Conservation (phyloP, 768 basidiomycete genomes). For the Mycena maculata region DNA sequence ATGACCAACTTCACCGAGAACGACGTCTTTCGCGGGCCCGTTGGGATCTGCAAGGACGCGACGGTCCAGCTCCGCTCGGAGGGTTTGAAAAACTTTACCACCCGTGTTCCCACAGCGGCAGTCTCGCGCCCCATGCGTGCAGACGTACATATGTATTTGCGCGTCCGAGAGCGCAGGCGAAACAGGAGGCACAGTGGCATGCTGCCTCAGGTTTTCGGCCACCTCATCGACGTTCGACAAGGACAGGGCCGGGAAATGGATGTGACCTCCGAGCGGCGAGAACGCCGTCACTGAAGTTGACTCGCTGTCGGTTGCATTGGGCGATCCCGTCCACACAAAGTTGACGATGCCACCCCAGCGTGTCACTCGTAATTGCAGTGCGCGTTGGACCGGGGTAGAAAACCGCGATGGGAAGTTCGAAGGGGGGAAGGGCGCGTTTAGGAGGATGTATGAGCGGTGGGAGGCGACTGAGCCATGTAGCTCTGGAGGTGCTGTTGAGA, state of each 20-base stretch:
- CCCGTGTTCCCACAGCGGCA: slow-evolving; percentile 83
- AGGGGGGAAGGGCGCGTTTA: slow-evolving; percentile 64
- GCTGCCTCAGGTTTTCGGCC: slow-evolving; percentile 49
- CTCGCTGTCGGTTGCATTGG: slow-evolving; percentile 15
- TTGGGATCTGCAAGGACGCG: slow-evolving; percentile 46
- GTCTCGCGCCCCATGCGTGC: slow-evolving; percentile 83
- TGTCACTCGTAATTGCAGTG: slow-evolving; percentile 55
- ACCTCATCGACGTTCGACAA: slow-evolving; percentile 64
- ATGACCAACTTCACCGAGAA: slow-evolving; percentile 78
- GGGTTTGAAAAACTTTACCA: slow-evolving; percentile 61
- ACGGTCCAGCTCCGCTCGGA: slow-evolving; percentile 63
- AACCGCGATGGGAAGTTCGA: slow-evolving; percentile 59
- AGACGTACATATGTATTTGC: slow-evolving; percentile 69
- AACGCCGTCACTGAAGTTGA: slow-evolving; percentile 63
- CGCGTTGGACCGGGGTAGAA: slow-evolving; percentile 62
- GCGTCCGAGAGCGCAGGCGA: slow-evolving; percentile 20
- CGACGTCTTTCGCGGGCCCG: slow-evolving; percentile 43
- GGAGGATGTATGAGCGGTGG: slow-evolving; percentile 66
- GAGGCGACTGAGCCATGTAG: slow-evolving; percentile 59
- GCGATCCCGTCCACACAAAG: slow-evolving; percentile 61
- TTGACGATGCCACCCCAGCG: slow-evolving; percentile 70
- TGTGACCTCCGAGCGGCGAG: slow-evolving; percentile 55
- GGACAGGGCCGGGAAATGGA: slow-evolving; percentile 62
- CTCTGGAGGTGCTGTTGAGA: slow-evolving; percentile 8
- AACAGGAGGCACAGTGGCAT: slow-evolving; percentile 36